Conservation (phyloP, 2,329 filamentous ascomycete genomes). For the Rutstroemia sp. region DNA sequence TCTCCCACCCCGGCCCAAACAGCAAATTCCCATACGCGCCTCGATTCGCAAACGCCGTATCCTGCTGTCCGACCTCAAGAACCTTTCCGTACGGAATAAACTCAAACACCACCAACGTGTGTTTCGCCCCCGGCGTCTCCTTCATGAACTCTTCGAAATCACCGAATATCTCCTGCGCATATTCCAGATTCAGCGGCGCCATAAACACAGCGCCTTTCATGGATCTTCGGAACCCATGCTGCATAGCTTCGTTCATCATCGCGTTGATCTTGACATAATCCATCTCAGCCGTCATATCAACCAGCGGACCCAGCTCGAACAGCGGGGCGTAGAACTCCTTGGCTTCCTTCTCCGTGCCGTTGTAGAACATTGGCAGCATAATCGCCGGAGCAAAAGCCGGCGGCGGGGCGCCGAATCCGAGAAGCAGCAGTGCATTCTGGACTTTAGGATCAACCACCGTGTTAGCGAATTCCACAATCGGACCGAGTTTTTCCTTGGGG, state of each 20-base stretch:
- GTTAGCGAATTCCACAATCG: constrained; percentile 15
- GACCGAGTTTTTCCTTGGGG: constrained; percentile 8
- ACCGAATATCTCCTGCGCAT: constrained; percentile 17
- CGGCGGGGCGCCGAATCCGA: constrained; percentile 11
- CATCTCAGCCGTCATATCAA: constrained; percentile 22
- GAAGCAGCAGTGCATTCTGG: constrained; percentile 3
- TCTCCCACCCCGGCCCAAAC: constrained; percentile 27
- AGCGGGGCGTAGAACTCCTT: constrained; percentile 25
- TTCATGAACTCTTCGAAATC: constrained; percentile 28
- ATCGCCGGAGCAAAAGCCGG: constrained; percentile 1
- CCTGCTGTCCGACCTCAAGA: constrained; percentile 16
- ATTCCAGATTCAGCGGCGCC: constrained; percentile 4
- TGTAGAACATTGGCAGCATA: constrained; percentile 27
- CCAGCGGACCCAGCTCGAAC: constrained; percentile 25
- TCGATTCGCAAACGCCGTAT: constrained; percentile 23
- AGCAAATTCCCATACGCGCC: constrained; percentile 23
- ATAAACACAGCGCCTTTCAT: constrained; percentile 10
- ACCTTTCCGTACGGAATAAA: constrained; percentile 18
- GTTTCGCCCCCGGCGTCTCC: constrained; percentile 13
- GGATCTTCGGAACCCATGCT: constrained; percentile 10
- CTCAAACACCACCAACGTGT: constrained; percentile 20
- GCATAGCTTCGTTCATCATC: constrained; percentile 25
- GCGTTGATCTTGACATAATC: constrained; percentile 31
- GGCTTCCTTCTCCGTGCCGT: constrained; percentile 28
- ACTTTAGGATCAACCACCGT: constrained; percentile 1